Base-by-base conservation (phyloP, 768 basidiomycete species). In the Trametes sanguinea region DNA sequence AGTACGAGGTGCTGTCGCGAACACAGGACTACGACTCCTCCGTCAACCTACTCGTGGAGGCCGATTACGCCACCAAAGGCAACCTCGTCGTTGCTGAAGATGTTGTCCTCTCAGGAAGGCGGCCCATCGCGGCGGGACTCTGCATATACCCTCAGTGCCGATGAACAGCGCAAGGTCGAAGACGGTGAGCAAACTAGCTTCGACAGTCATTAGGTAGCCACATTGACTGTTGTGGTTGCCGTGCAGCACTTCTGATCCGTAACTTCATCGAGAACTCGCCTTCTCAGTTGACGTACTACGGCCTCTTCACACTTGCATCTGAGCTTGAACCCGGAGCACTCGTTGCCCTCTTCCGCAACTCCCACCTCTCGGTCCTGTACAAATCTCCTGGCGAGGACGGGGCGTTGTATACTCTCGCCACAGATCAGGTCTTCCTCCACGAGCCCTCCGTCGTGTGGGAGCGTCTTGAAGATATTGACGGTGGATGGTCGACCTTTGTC, bases 391-490 rank as follows among this genome's bases (percentile, higher is more conserved):
- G 70, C 5, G 65, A 64, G 17, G 73, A 77, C 29, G 77, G 76
- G 33, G 81, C 84, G 4, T 77, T 97, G 6, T 95, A 92, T 72
- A 84, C 85, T 1, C 87, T 97, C 63, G 92, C 89, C 11, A 95
- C 95, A 0, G 95, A 97, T 72, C 81, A 90, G 43, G 84, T 87
- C 16, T 94, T 97, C 72, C 75, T 87, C 2, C 73, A 84, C 59
- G 94, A 96, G 71, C 78, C 86, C 0, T 85, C 85, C 16, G 84
- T 96, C 29, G 89, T 95, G 3, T 97, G 95, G 95, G 95, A 97
- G 74, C 85, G 88, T 17, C 76, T 97, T 32, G 92, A 91, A 67
- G 95, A 96, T 68, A 82, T 95, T 33, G 94, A 96, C 62, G 92
- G 92, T 1, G 81, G 84, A 2, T 86, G 80, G 64, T 85, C 89